phyloP scores from a whole-genome alignment of 192 early-diverging fungal genomes.

The Coemansia sp. region DNA sequence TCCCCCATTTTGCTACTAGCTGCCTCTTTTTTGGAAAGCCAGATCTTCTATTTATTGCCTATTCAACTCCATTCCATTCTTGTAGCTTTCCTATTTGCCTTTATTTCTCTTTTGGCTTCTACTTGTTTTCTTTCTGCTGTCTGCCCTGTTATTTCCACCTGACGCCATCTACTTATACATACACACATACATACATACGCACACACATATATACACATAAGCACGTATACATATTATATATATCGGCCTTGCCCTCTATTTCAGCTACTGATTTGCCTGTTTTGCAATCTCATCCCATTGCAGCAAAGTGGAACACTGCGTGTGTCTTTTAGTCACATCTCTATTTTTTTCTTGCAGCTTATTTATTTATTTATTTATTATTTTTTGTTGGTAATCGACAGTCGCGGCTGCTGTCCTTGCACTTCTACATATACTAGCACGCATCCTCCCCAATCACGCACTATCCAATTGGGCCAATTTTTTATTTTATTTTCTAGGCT shows the following conservation, averaged over 20 bases:
- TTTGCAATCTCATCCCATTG: neutral
- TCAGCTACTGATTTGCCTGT: neutral
- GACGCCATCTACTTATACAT: neutral
- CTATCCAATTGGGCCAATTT: slow-evolving; percentile 1
- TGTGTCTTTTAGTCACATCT: neutral
- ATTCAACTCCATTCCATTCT: neutral
- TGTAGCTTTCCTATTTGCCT: no score
- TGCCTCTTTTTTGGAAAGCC: neutral
- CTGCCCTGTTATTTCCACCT: neutral
- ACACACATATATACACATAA: no score
- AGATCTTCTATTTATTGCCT: neutral
- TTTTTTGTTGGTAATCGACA: neutral
- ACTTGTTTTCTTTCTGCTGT: neutral
- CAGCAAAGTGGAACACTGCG: neutral
- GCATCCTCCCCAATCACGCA: slow-evolving; percentile 3
- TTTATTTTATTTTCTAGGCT: neutral
- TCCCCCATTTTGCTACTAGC: neutral
- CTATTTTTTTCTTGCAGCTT: neutral
- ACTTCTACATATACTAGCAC: slow-evolving; percentile 2
- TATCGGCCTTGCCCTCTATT: neutral
- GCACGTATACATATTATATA: slow-evolving; percentile 1
- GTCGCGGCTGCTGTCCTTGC: neutral
- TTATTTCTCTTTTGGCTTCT: neutral
- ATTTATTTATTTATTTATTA: slow-evolving; percentile 1
- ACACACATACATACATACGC: no score